Evolutionary conservation across 768 basidiomycete species (phyloP).

Genomic region (Boletus sp.): DNA sequence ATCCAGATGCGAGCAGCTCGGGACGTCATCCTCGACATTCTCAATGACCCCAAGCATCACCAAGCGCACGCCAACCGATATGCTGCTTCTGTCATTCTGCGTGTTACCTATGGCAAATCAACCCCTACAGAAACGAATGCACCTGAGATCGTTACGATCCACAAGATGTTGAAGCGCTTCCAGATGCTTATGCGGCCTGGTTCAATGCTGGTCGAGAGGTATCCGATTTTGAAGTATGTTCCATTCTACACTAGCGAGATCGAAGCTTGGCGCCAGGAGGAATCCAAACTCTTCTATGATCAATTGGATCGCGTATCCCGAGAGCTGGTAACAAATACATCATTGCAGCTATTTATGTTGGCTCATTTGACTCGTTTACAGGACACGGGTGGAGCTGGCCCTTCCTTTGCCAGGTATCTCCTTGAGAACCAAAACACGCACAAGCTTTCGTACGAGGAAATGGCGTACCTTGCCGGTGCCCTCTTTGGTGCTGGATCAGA

Average conservation of each 20-base stretch:
- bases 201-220: constrained; percentile 34
- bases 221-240: constrained; percentile 43
- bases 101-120: constrained; percentile 35
- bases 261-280: constrained; percentile 53
- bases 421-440: constrained; percentile 54
- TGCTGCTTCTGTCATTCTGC: constrained; percentile 36
- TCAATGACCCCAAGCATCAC: constrained; percentile 39
- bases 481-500: constrained; percentile 70
- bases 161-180: constrained; percentile 36
- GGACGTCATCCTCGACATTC: constrained; percentile 33
- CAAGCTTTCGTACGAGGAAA: constrained; percentile 54
- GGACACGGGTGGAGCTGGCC: constrained; percentile 24
- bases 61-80: constrained; percentile 54
- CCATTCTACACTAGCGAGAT: constrained; percentile 64
- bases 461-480: constrained; percentile 60
- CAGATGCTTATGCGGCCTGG: constrained; percentile 38
- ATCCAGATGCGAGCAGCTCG: constrained; percentile 41
- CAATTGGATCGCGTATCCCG: constrained; percentile 47
- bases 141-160: constrained; percentile 34
- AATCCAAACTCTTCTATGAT: constrained; percentile 52
- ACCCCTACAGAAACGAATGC: constrained; percentile 29
- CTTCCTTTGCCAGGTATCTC: constrained; percentile 58
- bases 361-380: constrained; percentile 8
- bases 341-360: neutral
- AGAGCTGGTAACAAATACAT: constrained; percentile 39